Evolutionary conservation across 441 rosid species (phyloP), one percentile per base, ranked within the genome.

Genomic region (Gossypium gossypioides): DNA sequence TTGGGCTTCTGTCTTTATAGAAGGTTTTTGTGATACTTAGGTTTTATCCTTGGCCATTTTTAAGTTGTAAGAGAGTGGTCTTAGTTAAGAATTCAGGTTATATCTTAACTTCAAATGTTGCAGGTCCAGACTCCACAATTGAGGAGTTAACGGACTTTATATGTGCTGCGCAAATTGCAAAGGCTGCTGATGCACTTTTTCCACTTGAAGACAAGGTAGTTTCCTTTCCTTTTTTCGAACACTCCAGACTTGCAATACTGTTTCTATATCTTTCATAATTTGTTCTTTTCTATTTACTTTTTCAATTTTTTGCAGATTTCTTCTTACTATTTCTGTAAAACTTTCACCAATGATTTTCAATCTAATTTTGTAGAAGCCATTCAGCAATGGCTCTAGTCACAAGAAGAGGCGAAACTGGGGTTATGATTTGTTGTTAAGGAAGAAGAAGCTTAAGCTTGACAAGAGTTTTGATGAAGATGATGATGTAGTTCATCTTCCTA

Each of bases 121-220:
- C 87, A 94, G 97, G 97, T 68, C 79, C 82, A 6, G 75, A 84
- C 48, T 86, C 91, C 74, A 72, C 89, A 24, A 68, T 88, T 29
- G 81, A 75, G 1, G 96, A 86, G 75, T 77, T 95, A 72, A 82
- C 89, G 0, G 97, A 92, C 81, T 95, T 89, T 77, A 87, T 95
- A 19, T 81, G 79, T 81, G 97, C 96, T 64, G 93, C 97, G 78
- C 91, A 85, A 75, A 78, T 87, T 81, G 86, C 96, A 18, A 86
- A 84, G 79, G 86, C 72, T 72, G 85, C 78, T 25, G 88, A 81
- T 76, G 88, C 81, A 60, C 81, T 87, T 74, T 72, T 77, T 24
- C 76, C 77, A 62, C 87, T 81, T 46, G 92, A 82, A 70, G 86
- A 79, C 13, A 84, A 83, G 86, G 97, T 90, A 57, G 65, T 61